These are phyloP conservation scores for Aspergillus chevalieri DNA, from an alignment of 2,329 filamentous ascomycete species.

Conservation along the genomic window DNA sequence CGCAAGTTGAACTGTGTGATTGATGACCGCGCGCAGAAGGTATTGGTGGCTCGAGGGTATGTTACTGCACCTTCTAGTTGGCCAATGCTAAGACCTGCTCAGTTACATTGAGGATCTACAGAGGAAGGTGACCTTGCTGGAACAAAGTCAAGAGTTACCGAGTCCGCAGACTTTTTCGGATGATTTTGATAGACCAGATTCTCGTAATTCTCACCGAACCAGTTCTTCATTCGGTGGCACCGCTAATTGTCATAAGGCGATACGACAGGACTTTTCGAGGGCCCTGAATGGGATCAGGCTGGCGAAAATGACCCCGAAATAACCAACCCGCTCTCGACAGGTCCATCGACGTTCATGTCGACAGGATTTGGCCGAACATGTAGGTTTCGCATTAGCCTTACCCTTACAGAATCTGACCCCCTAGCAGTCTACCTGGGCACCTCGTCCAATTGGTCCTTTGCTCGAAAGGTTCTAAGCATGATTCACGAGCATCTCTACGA, in stretches of 20 bases:
- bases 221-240: too few relatives aligned
- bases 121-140: slow-evolving; percentile 20
- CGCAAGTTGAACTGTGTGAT: slow-evolving; percentile 39
- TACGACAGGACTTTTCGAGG: too few relatives aligned
- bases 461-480: slow-evolving; percentile 45
- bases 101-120: slow-evolving; percentile 36
- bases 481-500: slow-evolving; percentile 44
- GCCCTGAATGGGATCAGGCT: too few relatives aligned
- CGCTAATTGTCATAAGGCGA: too few relatives aligned
- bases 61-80: slow-evolving; percentile 5
- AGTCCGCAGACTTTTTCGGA: slow-evolving; percentile 11
- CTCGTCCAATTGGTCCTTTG: slow-evolving; percentile 54
- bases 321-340: slow-evolving; percentile 39
- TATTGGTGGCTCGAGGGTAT: slow-evolving; percentile 45
- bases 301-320: slow-evolving; percentile 24
- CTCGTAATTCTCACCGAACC: too few relatives aligned
- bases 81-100: slow-evolving; percentile 1
- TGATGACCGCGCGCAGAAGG: slow-evolving; percentile 44
- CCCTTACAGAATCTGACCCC: slow-evolving; percentile 1
- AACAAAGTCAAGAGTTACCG: slow-evolving; percentile 9
- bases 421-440: slow-evolving; percentile 47
- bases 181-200: not conserved
- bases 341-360: slow-evolving; percentile 38
- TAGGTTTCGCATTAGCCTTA: slow-evolving; percentile 19
- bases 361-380: slow-evolving; percentile 39